Evolutionary conservation across 192 early-diverging fungal genomes (phyloP), one percentile per base, ranked within the genome.

Genomic region (Coemansia sp.): DNA sequence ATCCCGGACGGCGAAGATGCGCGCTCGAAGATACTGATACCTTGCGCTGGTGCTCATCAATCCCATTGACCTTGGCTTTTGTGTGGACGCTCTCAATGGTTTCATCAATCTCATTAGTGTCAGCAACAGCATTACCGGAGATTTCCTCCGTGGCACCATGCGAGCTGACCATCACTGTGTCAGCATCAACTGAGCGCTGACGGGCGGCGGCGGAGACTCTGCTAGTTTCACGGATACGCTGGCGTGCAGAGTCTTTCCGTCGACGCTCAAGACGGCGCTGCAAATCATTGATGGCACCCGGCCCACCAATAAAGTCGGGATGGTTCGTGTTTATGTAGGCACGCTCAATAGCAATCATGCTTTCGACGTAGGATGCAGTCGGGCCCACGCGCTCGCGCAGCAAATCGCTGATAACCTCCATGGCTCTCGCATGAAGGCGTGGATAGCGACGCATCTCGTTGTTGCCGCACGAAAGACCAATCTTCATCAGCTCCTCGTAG

Each of bases 291-390:
- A 93, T 85, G n/a, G 91, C 89, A 14, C 86, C 87, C 0, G 85
- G 86, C 0, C 87, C 91, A 16, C 91, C 91, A 62, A 92, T 85
- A 73, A 92, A 92, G 66, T 93, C 91, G 0, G 90, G 89, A 59
- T 93, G 91, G 73, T 90, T 90, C 58, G 91, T 93, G 65, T 93
- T 93, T 67, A 93, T 90, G 62, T 93, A 93, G 0, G 89, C 87
- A 47, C 86, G 87, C 70, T 93, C 86, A 66, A 93, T 93, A 49
- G 86, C 76, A 67, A 93, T 88, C 68, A 93, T 68, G 61, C 89
- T 93, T 64, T 88, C 90, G 1, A 93, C 90, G 68, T 90, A 93
- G 7, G 71, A 73, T 0, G 87, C 82, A 2, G 91, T 90, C 21
- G 91, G 91, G 9, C 83, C 81, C 7, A 90, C 78, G 54, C 89